Evolutionary conservation across 2,329 filamentous ascomycete genomes (phyloP).

Genomic region (Neodidymelliopsis sp.): DNA sequence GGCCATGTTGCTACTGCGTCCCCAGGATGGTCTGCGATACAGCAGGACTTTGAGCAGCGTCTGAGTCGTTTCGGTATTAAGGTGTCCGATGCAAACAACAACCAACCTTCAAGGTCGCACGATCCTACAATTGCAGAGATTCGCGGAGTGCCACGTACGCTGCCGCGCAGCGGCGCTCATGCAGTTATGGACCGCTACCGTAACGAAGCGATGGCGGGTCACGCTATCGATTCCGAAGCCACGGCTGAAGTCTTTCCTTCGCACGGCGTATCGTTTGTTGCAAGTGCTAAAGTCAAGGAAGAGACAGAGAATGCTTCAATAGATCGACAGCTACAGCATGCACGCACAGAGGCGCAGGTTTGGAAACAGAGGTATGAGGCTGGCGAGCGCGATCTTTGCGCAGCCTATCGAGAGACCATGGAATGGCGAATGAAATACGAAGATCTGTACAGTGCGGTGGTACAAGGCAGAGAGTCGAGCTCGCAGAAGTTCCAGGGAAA

Average conservation of each 20-base stretch:
- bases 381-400: neutral
- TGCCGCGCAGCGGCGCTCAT: neutral
- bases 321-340: conserved; percentile 4
- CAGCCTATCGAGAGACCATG: neutral
- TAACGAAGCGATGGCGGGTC: neutral
- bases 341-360: neutral
- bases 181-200: neutral
- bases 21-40: neutral
- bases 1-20: neutral
- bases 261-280: neutral
- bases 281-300: neutral
- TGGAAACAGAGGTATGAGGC: conserved; percentile 9
- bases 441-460: conserved; percentile 6
- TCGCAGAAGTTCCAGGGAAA: neutral
- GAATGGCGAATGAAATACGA: conserved; percentile 16
- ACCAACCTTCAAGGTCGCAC: neutral
- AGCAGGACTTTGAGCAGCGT: conserved; percentile 11
- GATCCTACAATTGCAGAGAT: too few relatives aligned
- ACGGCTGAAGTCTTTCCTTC: neutral
- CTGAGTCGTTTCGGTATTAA: conserved; percentile 12
- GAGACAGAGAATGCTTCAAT: neutral
- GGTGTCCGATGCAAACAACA: conserved; percentile 1
- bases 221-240: too few relatives aligned
- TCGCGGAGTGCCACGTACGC: neutral
- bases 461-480: neutral